Percentiles rank a stretch among this genome's conserved stretches.
These are phyloP conservation scores for Reutealis trisperma DNA, from an alignment of 345 rosid genomes.

Conservation along the genomic window DNA sequence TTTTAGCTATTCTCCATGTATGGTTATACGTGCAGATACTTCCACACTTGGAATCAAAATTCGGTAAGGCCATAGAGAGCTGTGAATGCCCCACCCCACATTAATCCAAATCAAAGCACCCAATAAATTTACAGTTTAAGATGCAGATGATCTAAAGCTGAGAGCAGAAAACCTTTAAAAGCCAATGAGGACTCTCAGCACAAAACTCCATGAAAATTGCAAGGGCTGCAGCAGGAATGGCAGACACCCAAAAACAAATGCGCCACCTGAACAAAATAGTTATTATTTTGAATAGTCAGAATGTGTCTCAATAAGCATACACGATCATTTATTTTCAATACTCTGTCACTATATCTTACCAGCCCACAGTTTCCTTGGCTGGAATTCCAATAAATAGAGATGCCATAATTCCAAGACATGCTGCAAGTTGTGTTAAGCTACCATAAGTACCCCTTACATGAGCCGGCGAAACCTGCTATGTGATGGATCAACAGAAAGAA, in stretches of 20 bases:
- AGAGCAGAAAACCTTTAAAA: slow-evolving; percentile 64
- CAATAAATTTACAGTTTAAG: slow-evolving; percentile 2
- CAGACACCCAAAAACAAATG: slow-evolving; percentile 75
- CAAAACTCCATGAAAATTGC: slow-evolving; percentile 71
- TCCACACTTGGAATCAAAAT: neutral
- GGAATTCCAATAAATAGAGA: slow-evolving; percentile 75
- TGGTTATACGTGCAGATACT: neutral
- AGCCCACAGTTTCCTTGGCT: slow-evolving; percentile 64
- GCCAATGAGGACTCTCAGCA: slow-evolving; percentile 98
- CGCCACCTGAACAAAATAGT: slow-evolving; percentile 73
- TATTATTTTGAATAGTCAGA: neutral
- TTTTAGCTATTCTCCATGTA: neutral
- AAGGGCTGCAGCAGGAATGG: slow-evolving; percentile 72
- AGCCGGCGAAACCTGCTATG: slow-evolving; percentile 78
- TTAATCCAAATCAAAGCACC: slow-evolving; percentile 7
- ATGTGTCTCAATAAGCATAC: slow-evolving; percentile 6
- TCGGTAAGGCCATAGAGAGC: neutral
- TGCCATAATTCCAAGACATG: slow-evolving; percentile 78
- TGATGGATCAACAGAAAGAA: neutral
- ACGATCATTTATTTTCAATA: neutral
- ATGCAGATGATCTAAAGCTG: slow-evolving; percentile 2
- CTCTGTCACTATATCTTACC: slow-evolving; percentile 52
- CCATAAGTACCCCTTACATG: slow-evolving; percentile 90
- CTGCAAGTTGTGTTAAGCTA: slow-evolving; percentile 82
- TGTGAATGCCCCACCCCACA: neutral